Percentiles rank a stretch among this genome's conserved stretches.
These are phyloP conservation scores for Xerocomellus dryophilus DNA, from an alignment of 768 basidiomycete genomes.

Conservation along the genomic window DNA sequence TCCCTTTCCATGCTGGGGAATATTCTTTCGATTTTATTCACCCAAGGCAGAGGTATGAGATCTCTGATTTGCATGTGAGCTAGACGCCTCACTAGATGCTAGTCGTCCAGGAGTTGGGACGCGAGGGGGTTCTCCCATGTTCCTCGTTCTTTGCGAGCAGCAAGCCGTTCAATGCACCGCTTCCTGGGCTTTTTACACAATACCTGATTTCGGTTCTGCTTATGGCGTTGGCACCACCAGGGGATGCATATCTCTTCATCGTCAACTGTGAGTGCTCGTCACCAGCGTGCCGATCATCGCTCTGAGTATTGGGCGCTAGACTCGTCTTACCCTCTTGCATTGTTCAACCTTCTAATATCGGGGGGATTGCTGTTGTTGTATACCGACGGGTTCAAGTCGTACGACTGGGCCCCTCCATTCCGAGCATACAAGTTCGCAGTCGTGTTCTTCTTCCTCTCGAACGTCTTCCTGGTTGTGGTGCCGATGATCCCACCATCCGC, in stretches of 20 bases:
- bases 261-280: slow-evolving; percentile 49
- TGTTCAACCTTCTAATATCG: slow-evolving; percentile 60
- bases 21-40: slow-evolving; percentile 59
- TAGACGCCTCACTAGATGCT: slow-evolving; percentile 3
- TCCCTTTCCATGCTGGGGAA: slow-evolving; percentile 66
- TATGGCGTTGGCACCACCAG: slow-evolving; percentile 57
- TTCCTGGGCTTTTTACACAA: slow-evolving; percentile 60
- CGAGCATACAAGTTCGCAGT: slow-evolving; percentile 48
- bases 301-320: slow-evolving; percentile 34
- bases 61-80: neutral
- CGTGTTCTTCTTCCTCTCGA: slow-evolving; percentile 58
- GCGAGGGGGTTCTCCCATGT: slow-evolving; percentile 66
- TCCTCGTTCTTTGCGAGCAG: slow-evolving; percentile 68
- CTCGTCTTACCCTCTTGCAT: slow-evolving; percentile 52
- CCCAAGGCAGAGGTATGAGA: slow-evolving; percentile 58
- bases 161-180: slow-evolving; percentile 66
- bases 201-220: slow-evolving; percentile 57
- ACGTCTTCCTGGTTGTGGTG: slow-evolving; percentile 58
- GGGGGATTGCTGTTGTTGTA: slow-evolving; percentile 63
- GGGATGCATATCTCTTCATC: slow-evolving; percentile 73
- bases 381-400: slow-evolving; percentile 39
- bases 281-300: neutral
- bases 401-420: slow-evolving; percentile 66
- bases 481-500: slow-evolving; percentile 61
- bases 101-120: slow-evolving; percentile 74